Evolutionary conservation across 2,329 filamentous ascomycete species (phyloP).

Genomic region (Colletotrichum sansevieriae): DNA sequence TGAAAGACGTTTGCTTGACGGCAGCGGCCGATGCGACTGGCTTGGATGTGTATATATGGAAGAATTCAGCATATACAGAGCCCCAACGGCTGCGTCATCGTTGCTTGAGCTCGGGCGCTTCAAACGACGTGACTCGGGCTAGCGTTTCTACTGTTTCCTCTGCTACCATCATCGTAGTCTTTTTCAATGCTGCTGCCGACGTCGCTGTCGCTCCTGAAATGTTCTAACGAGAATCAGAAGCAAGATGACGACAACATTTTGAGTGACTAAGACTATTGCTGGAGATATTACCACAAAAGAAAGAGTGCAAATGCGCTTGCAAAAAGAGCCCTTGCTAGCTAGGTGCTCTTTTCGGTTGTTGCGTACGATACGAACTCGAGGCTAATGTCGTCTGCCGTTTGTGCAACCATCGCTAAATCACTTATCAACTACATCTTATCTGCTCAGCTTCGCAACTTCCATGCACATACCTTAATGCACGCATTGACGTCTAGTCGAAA

Average conservation of each 20-base stretch:
- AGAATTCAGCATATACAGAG: background rate
- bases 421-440: conserved; percentile 21
- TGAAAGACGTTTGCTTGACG: background rate
- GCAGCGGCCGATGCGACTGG: conserved; percentile 7
- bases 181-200: background rate
- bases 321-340: too few relatives aligned
- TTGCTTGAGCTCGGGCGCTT: too few relatives aligned
- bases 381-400: conserved; percentile 5
- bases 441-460: conserved; percentile 12
- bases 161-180: too few relatives aligned
- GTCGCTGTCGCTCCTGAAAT: background rate
- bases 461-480: conserved; percentile 16
- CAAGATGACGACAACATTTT: too few relatives aligned
- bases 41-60: conserved; percentile 7
- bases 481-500: conserved; percentile 25
- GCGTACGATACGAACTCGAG: conserved; percentile 14
- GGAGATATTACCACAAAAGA: too few relatives aligned
- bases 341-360: background rate
- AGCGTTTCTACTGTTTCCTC: too few relatives aligned
- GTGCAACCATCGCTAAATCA: conserved; percentile 10
- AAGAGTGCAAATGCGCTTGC: too few relatives aligned
- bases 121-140: too few relatives aligned
- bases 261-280: too few relatives aligned
- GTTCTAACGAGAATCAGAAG: too few relatives aligned
- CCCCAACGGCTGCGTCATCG: too few relatives aligned